Base-by-base conservation (phyloP, 2,329 filamentous ascomycete genomes). In the Alternaria sp. region DNA sequence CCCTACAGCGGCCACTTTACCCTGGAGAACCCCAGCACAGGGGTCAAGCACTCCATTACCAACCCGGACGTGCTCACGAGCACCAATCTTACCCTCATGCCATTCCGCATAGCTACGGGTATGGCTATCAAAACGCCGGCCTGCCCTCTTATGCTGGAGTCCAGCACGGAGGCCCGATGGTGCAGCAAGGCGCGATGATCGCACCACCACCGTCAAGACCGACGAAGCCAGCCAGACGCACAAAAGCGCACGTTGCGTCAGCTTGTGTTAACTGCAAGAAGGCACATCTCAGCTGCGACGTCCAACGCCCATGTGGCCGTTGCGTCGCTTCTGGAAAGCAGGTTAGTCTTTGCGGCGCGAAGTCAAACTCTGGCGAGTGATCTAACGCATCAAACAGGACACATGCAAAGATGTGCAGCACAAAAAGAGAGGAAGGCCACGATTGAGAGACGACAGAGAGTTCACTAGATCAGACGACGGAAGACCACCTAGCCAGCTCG, bases 211-310 rank as follows among this genome's bases (percentile, higher is more conserved):
- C 76, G 21, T 50, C 71, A 10, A 71, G 77, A 63, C 68, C 73
- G 21, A 72, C 65, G 44, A 81, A 79, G 63, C 75, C 75, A 59
- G 78, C 78, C 21, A 75, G 80, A 57, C 75, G 80, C 78, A 89
- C 90, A 6, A 93, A 93, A 76, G 91, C 91, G 14, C 92, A 96
- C 82, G 92, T 95, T 57, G 91, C 92, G 55, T 94, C 92, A 37
- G 92, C 92, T 25, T 96, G 92, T 77, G 90, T 95, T 70, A 93
- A 93, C 64, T 96, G 92, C 82, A 95, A 95, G 78, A 89, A 89
- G 79, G 92, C 92, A 41, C 92, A 96, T 86, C 85, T 96, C 67
- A 86, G 84, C 66, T 87, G 85, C 71, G 85, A 87, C 74, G 81
- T 91, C 55, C 90, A 93, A 79, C 86, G 92, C 60, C 92, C 92